Evolutionary conservation across 2,329 filamentous ascomycete genomes (phyloP), one percentile per base, ranked within the genome.

Genomic region (Byssochlamys sp.): DNA sequence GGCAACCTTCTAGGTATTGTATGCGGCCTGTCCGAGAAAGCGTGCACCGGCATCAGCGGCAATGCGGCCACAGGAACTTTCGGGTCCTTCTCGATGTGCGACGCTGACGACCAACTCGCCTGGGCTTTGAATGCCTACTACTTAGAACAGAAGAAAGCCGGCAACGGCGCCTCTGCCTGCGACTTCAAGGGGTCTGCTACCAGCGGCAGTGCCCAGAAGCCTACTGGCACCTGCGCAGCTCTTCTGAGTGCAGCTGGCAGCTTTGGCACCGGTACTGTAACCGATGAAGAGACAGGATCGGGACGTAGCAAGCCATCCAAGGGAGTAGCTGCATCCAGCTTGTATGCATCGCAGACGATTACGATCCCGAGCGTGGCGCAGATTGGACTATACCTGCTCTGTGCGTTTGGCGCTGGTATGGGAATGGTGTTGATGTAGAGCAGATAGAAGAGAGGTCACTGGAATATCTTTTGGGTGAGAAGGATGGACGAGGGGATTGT

Each of bases 51-150:
- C 19, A 68, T 79, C 55, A 58, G 58, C 5, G 62, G 64, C 53
- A 75, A 78, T 56, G 69, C 65, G 5, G 75, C 71, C 19, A 71
- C 67, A 14, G 77, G 77, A 49, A 57, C 57, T 1, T 79, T 78
- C 54, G 77, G 77, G 54, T 73, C 75, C 4, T 79, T 78, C 65
- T 70, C 70, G 64, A 77, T 78, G 75, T 79, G 77, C 65, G 67
- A 66, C 53, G 59, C 70, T 39, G 65, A 67, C 52, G 69, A 78
- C 59, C 68, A 76, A 59, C 75, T 79, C 49, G 72, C 73, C 48
- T 77, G 72, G 62, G 73, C 71, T 33, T 64, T 78, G 53, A 73
- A 79, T 66, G 66, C 70, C 59, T 79, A 78, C 64, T 78, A 77
- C 63, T 56, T 63, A 12, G 66, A 72, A 59, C 74, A 78, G 63